These are phyloP conservation scores for Yamadazyma buinensis DNA, from an alignment of 1,139 yeast species.

Conservation along the genomic window DNA sequence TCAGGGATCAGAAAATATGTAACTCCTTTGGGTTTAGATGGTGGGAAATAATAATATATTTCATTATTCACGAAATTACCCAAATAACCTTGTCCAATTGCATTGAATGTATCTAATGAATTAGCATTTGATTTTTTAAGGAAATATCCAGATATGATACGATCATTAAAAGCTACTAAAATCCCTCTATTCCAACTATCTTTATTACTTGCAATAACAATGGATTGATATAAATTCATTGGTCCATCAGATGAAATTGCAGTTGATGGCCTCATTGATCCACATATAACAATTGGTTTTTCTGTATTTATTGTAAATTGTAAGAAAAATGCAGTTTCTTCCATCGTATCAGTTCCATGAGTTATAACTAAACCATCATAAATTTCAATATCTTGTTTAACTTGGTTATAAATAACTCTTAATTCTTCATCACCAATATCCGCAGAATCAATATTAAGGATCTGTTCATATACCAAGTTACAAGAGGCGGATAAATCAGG, in stretches of 20 bases:
- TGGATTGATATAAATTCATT: slow-evolving; percentile 68
- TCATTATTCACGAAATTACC: slow-evolving; percentile 68
- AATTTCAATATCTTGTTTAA: slow-evolving; percentile 39
- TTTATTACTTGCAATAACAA: slow-evolving; percentile 53
- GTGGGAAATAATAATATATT: slow-evolving; percentile 62
- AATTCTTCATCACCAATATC: slow-evolving; percentile 49
- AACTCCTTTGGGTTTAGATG: slow-evolving; percentile 55
- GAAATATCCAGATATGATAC: slow-evolving; percentile 66
- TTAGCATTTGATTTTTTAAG: slow-evolving; percentile 70
- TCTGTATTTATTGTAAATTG: slow-evolving; percentile 54
- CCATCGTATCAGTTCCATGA: slow-evolving; percentile 71
- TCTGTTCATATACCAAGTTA: slow-evolving; percentile 60
- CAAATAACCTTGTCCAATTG: slow-evolving; percentile 64
- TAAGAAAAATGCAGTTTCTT: slow-evolving; percentile 67
- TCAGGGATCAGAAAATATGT: slow-evolving; percentile 19
- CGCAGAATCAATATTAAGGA: slow-evolving; percentile 62
- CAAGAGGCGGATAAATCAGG: slow-evolving; percentile 61
- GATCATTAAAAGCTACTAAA: slow-evolving; percentile 61
- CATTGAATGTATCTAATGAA: slow-evolving; percentile 64
- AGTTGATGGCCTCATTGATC: slow-evolving; percentile 71
- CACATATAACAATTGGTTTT: slow-evolving; percentile 65
- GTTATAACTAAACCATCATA: slow-evolving; percentile 61
- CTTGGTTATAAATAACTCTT: slow-evolving; percentile 34
- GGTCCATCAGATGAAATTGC: slow-evolving; percentile 71
- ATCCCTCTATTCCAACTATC: slow-evolving; percentile 57